Conservation (phyloP, 2,329 filamentous ascomycete species). For the Aureobasidium leucospermi region DNA sequence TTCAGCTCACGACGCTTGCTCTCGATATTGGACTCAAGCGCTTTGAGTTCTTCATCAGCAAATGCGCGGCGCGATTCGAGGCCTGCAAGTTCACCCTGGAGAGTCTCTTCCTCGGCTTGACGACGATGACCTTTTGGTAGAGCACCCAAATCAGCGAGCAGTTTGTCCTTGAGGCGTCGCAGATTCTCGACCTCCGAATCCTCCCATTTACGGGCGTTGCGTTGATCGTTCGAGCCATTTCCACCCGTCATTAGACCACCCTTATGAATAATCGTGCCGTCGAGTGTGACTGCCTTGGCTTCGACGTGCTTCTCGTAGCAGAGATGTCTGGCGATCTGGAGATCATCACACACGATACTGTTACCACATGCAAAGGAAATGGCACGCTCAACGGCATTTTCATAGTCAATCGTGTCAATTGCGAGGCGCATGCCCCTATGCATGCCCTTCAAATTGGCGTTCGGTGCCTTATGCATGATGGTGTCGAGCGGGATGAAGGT, state of each 20-base stretch:
- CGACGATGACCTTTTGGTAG: conserved; percentile 73
- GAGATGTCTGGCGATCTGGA: conserved; percentile 80
- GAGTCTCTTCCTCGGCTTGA: conserved; percentile 67
- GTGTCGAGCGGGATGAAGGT: conserved; percentile 96
- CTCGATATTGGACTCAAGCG: conserved; percentile 72
- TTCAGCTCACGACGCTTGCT: conserved; percentile 79
- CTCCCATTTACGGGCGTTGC: conserved; percentile 69
- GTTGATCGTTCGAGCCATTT: conserved; percentile 66
- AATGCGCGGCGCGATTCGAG: conserved; percentile 69
- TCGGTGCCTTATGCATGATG: conserved; percentile 87
- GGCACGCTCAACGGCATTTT: conserved; percentile 77
- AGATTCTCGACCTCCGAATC: conserved; percentile 83
- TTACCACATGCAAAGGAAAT: conserved; percentile 94
- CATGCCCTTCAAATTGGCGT: conserved; percentile 84
- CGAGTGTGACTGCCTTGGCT: conserved; percentile 88
- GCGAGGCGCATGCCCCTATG: conserved; percentile 76
- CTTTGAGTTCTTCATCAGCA: conserved; percentile 66
- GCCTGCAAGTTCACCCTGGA: conserved; percentile 71
- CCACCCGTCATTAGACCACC: conserved; percentile 95
- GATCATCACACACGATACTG: conserved; percentile 85
- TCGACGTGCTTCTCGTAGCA: conserved; percentile 79
- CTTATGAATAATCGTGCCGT: conserved; percentile 96
- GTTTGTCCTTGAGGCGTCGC: conserved; percentile 66
- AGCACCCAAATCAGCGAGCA: conserved; percentile 68
- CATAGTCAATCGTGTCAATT: conserved; percentile 94